Evolutionary conservation across 129 eudicot species (phyloP).

Genomic region (Flaveria sonorensis): DNA sequence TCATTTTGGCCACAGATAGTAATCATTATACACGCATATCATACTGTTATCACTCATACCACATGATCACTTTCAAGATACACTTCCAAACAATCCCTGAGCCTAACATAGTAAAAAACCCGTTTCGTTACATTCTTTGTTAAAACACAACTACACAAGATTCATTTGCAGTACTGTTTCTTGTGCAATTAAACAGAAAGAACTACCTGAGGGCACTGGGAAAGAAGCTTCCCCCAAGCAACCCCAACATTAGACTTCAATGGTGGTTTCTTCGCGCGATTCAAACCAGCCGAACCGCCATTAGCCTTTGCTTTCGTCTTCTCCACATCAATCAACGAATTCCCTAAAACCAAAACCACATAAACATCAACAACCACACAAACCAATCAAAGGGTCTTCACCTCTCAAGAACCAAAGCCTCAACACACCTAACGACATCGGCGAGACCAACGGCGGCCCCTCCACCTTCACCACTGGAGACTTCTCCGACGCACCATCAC

Average conservation of each 20-base stretch:
- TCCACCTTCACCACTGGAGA: conserved; percentile 54
- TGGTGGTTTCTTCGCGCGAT: conserved; percentile 54
- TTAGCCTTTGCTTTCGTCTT: conserved; percentile 47
- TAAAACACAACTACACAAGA: no score
- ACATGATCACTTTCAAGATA: neutral
- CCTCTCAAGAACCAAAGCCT: neutral
- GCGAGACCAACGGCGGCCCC: conserved; percentile 50
- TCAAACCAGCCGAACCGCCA: conserved; percentile 39
- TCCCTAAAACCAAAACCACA: conserved; percentile 33
- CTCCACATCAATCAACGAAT: conserved; percentile 51
- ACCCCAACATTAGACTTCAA: conserved; percentile 53
- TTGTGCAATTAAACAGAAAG: neutral
- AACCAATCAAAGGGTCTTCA: neutral
- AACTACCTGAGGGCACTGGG: conserved; percentile 76
- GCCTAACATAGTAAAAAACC: neutral
- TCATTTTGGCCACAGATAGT: neutral
- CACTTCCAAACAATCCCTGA: conserved; percentile 6
- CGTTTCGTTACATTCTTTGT: neutral
- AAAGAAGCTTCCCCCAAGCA: conserved; percentile 92
- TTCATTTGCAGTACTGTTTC: neutral
- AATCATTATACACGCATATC: neutral
- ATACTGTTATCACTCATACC: neutral
- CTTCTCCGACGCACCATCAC: conserved; percentile 46
- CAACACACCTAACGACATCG: conserved; percentile 47
- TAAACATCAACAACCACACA: conserved; percentile 5